Evolutionary conservation across 1,139 yeast species (phyloP), one percentile per base, ranked within the genome.

Genomic region (Scheffersomyces titani): DNA sequence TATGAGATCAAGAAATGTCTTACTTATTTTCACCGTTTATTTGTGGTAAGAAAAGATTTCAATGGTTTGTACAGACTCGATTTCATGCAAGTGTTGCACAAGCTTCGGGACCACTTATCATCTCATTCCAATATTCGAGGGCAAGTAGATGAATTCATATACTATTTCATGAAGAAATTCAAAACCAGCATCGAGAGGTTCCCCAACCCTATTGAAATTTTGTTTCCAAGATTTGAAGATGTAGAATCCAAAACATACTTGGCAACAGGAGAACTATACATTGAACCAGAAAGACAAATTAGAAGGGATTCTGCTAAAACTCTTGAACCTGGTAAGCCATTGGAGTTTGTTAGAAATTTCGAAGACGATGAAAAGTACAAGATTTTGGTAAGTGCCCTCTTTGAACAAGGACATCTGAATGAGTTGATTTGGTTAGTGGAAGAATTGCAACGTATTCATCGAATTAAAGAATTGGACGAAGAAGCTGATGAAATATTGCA

Each of bases 11-110:
- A 87, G 64, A 80, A 82, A 57, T 87, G 89, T 20, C 68, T 94
- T 36, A 78, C 88, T 1, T 93, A 86, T 67, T 86, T 92, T 65
- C 92, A 91, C 67, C 77, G 91, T 47, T 72, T 92, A 0, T 87
- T 92, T 63, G 87, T 88, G 54, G 68, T 75, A 0, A 80, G 86
- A 57, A 82, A 86, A 45, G 89, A 87, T 59, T 83, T 82, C 57
- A 85, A 86, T 45, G 81, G 86, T 13, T 75, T 93, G 48, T 89
- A 81, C 66, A 78, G 97, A 51, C 71, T 94, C 47, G 98, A 94
- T 68, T 86, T 94, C 65, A 83, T 94, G 79, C 70, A 70, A 19
- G 59, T 72, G 13, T 60, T 80, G 21, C 74, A 74, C 55, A 71
- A 66, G 51, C 65, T 80, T 48, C 66, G 79, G 46, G 63, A 63